Conservation (phyloP, 2,329 filamentous ascomycete species). For the Xylaria arbuscula region DNA sequence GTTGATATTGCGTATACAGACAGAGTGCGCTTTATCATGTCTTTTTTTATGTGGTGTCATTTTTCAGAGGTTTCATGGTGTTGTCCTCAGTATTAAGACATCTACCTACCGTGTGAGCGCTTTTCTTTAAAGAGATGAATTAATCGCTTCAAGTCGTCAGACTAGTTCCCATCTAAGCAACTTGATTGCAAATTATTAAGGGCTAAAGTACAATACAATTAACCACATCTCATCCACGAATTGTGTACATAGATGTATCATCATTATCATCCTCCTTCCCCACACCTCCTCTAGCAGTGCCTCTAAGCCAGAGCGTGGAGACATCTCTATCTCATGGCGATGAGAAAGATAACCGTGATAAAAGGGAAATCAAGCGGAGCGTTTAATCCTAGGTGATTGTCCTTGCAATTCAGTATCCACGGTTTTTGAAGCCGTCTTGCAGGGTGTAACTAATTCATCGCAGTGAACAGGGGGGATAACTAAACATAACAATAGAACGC, state of each 20-base stretch:
- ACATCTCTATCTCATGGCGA: conserved; percentile 5
- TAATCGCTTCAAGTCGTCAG: conserved; percentile 4
- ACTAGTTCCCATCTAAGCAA: neutral
- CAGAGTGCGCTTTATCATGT: too few species aligned
- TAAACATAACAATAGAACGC: conserved; percentile 14
- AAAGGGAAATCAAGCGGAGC: neutral
- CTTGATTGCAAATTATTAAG: neutral
- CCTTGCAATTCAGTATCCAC: neutral
- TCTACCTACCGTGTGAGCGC: too few species aligned
- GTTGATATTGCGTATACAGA: too few species aligned
- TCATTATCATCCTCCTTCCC: conserved; percentile 19
- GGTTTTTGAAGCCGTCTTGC: neutral
- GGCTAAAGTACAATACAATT: conserved; percentile 24
- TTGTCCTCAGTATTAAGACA: neutral
- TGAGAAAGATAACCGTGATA: neutral
- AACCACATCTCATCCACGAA: conserved; percentile 1
- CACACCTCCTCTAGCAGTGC: neutral
- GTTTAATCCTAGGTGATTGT: neutral
- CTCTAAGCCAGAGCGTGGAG: neutral
- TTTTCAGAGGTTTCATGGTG: neutral
- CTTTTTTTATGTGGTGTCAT: neutral
- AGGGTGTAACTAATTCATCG: neutral
- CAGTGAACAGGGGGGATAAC: conserved; percentile 12
- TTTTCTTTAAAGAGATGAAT: neutral
- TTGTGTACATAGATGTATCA: neutral